Evolutionary conservation across 257 asterid species (phyloP).

Genomic region (Solanum peruvianum): DNA sequence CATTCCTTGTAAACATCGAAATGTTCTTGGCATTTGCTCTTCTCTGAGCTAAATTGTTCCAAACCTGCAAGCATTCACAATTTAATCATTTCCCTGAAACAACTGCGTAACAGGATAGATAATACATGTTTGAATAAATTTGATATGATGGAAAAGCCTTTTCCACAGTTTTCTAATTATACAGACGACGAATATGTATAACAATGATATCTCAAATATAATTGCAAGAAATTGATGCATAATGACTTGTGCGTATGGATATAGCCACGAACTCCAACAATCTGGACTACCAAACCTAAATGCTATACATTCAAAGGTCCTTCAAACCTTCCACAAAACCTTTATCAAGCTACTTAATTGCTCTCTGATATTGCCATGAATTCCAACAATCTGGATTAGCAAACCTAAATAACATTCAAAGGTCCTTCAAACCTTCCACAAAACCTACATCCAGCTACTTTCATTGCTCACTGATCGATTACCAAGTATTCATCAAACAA

Average conservation of each 20-base stretch:
- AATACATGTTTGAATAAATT: background rate
- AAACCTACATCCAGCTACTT: background rate
- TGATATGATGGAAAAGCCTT: background rate
- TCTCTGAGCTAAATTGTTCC: slow-evolving; percentile 46
- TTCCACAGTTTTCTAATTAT: background rate
- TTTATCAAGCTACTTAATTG: background rate
- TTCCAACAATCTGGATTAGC: background rate
- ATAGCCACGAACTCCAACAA: background rate
- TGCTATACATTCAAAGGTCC: background rate
- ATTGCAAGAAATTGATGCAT: background rate
- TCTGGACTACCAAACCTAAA: background rate
- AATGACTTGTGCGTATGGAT: background rate
- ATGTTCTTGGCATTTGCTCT: slow-evolving; percentile 89
- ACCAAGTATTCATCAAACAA: background rate
- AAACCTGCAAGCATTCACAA: slow-evolving; percentile 44
- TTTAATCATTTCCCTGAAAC: background rate
- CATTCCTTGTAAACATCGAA: slow-evolving; percentile 94
- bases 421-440: background rate
- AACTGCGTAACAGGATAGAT: background rate
- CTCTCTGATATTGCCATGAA: background rate
- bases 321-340: background rate
- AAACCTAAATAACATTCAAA: background rate
- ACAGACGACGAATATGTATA: background rate
- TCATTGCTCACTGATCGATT: background rate
- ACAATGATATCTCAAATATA: background rate